Percentiles rank a stretch among this genome's conserved stretches.
Conservation (phyloP, 2,329 filamentous ascomycete genomes). For the Blastomyces gilchristii region DNA sequence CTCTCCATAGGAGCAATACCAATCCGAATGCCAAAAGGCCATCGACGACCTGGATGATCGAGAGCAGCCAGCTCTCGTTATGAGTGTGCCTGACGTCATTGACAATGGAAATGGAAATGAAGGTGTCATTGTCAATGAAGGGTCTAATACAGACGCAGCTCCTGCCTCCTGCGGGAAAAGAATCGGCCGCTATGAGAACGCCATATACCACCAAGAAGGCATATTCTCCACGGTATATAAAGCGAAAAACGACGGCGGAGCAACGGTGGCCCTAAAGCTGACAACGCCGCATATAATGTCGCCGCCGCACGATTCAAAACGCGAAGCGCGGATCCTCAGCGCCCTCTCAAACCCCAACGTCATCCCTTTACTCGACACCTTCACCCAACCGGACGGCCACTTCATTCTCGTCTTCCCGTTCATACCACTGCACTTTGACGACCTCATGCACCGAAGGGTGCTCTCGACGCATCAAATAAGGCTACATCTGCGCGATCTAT, state of each 20-base stretch:
- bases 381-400: conserved; percentile 57
- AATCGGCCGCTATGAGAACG: conserved; percentile 49
- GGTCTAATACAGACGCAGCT: conserved; percentile 17
- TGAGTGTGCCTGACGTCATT: conserved; percentile 15
- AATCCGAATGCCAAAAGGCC: conserved; percentile 33
- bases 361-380: conserved; percentile 61
- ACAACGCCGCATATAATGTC: conserved; percentile 63
- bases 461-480: conserved; percentile 32
- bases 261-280: conserved; percentile 67
- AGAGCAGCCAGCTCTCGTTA: conserved; percentile 18
- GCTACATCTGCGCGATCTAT: conserved; percentile 54
- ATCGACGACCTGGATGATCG: conserved; percentile 26
- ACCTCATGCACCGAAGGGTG: conserved; percentile 48
- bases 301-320: conserved; percentile 70
- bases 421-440: conserved; percentile 60
- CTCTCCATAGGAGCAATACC: conserved; percentile 47
- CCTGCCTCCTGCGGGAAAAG: conserved; percentile 24
- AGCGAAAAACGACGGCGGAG: conserved; percentile 38
- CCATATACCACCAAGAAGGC: conserved; percentile 52
- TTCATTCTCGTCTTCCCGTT: conserved; percentile 81
- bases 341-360: conserved; percentile 48
- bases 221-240: conserved; percentile 78
- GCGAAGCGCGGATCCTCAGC: conserved; percentile 66
- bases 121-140: conserved; percentile 14
- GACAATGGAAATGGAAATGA: conserved; percentile 17